Conservation (phyloP, 345 rosid genomes). For the Syzygium aromaticum region DNA sequence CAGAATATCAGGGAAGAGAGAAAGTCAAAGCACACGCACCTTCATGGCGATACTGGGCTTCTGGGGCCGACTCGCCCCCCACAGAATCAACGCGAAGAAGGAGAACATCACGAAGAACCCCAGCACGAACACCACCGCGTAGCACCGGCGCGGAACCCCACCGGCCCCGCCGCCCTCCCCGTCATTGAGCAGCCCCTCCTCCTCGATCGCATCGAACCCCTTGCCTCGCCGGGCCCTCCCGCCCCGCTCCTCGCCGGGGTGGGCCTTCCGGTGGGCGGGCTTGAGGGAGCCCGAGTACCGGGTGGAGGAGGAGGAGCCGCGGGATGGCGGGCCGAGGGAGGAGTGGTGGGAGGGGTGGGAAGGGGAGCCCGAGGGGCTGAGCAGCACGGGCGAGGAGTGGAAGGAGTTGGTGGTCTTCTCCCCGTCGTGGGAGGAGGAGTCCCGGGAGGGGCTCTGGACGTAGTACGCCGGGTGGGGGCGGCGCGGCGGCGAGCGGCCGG, state of each 20-base stretch:
- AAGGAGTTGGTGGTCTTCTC: slow-evolving; percentile 60
- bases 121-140: slow-evolving; percentile 34
- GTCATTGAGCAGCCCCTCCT: slow-evolving; percentile 47
- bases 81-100: slow-evolving; percentile 47
- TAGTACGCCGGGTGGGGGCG: slow-evolving; percentile 42
- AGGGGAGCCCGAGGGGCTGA: slow-evolving; percentile 64
- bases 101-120: slow-evolving; percentile 48
- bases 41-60: slow-evolving; percentile 56
- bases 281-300: slow-evolving; percentile 49
- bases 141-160: slow-evolving; percentile 37
- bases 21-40: slow-evolving; percentile 13
- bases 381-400: slow-evolving; percentile 50
- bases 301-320: slow-evolving; percentile 61
- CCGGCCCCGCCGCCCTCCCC: slow-evolving; percentile 2
- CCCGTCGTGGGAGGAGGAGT: slow-evolving; percentile 45
- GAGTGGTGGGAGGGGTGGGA: slow-evolving; percentile 73
- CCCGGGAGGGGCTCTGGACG: slow-evolving; percentile 72
- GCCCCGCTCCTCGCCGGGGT: slow-evolving; percentile 10
- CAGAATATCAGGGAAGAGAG: too few species aligned
- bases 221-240: slow-evolving; percentile 15
- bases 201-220: slow-evolving; percentile 66
- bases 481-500: slow-evolving; percentile 33
- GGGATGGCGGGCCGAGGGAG: slow-evolving; percentile 60
- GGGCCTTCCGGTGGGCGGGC: slow-evolving; percentile 19
- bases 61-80: slow-evolving; percentile 64